Base-by-base conservation (phyloP, 2,329 filamentous ascomycete species). In the Teratosphaeria zuluensis region DNA sequence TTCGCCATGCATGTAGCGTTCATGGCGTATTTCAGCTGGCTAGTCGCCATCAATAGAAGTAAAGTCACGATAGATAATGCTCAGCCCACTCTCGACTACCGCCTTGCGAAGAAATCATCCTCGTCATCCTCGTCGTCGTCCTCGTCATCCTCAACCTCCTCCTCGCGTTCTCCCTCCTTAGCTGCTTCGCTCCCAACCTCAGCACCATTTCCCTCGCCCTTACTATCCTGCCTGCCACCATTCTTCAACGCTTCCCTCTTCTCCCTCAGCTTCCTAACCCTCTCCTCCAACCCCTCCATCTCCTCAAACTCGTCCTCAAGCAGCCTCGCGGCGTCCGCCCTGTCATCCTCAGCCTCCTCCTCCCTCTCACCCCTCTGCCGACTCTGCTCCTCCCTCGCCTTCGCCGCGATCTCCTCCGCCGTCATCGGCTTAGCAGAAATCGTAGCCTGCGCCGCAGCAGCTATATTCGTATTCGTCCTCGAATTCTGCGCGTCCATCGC, bases 231-330 rank as follows among this genome's bases (percentile, higher is more conserved):
- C 24, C 31, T 48, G 7, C 32, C 56, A 2, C 42, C 58, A n/a
- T 62, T 61, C 58, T 65, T 63, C 55, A 80, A 62, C 3, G 72
- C 73, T 62, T 80, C 78, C 46, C 77, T 68, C 64, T 75, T 74
- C 62, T 78, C 75, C 12, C 76, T 73, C 51, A 80, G 63, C 64
- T 66, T 74, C 64, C 69, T 75, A 35, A 77, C 73, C 52, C 78
- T 66, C 62, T 75, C 73, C 62, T 80, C 77, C 54, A 79, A 65
- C 4, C 71, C 73, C 28, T 78, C 76, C 78, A 80, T 79, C 60
- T 78, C 75, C 48, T 79, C 78, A 56, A 80, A 78, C 59, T 80
- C 78, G 54, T 78, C 77, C 62, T 76, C 71, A 12, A 80, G 65
- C 5, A 73, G 68, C 38, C 72, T 68, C 51, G 70, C 73, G 1